Evolutionary conservation across 176 grass and related monocot genomes (phyloP).

Genomic region (Cenchrus americanus): DNA sequence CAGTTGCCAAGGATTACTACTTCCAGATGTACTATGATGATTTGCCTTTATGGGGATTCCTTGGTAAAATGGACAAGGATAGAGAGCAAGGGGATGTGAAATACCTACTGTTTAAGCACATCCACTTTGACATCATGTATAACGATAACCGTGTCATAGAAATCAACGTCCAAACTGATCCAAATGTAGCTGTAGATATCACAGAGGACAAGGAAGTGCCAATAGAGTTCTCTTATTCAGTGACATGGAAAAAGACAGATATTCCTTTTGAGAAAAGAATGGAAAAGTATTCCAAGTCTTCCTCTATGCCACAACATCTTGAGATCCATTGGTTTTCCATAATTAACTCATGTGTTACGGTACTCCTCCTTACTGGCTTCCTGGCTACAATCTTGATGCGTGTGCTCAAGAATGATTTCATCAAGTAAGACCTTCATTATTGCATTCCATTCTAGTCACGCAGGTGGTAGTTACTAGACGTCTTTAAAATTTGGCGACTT

Average conservation of each 20-base stretch:
- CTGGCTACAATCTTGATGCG: slow-evolving; percentile 93
- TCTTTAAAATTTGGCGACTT: slow-evolving; percentile 25
- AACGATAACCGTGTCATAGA: slow-evolving; percentile 83
- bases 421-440: slow-evolving; percentile 68
- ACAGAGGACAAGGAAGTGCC: slow-evolving; percentile 76
- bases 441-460: slow-evolving; percentile 19
- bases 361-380: slow-evolving; percentile 87
- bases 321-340: slow-evolving; percentile 99
- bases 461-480: slow-evolving; percentile 23
- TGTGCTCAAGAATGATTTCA: slow-evolving; percentile 90
- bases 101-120: slow-evolving; percentile 85
- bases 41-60: slow-evolving; percentile 91
- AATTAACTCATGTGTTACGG: slow-evolving; percentile 90
- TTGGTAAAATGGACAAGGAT: slow-evolving; percentile 84
- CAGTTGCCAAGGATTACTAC: slow-evolving; percentile 89
- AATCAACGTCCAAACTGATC: slow-evolving; percentile 75
- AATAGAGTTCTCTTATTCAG: slow-evolving; percentile 91
- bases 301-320: slow-evolving; percentile 90
- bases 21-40: slow-evolving; percentile 99
- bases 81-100: slow-evolving; percentile 52
- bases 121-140: slow-evolving; percentile 89
- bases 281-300: slow-evolving; percentile 94
- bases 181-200: slow-evolving; percentile 76
- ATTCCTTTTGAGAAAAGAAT: slow-evolving; percentile 82
- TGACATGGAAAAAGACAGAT: slow-evolving; percentile 82